A percentile compares a stretch with the other conserved stretches of the same genome.
These are phyloP conservation scores for Pholiota microspora DNA, from an alignment of 768 basidiomycete species.

Conservation along the genomic window DNA sequence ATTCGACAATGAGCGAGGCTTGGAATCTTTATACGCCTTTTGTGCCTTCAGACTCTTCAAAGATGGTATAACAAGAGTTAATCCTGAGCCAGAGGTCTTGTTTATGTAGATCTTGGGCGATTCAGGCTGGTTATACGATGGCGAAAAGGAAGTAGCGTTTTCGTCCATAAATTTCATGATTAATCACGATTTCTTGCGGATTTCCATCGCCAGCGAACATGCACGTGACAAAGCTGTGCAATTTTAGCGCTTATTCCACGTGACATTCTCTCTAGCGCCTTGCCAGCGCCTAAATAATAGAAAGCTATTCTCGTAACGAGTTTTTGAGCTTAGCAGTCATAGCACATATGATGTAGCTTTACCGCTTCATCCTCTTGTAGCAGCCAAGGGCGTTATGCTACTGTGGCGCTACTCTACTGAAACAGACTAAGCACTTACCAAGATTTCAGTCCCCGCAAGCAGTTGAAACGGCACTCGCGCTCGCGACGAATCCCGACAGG, in stretches of 20 bases:
- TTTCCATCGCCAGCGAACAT: slow-evolving; percentile 7
- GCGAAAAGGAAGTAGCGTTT: slow-evolving; percentile 22
- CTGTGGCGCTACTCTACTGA: too few relatives aligned
- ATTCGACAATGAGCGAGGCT: slow-evolving; percentile 25
- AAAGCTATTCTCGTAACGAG: too few relatives aligned
- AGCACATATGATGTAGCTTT: too few relatives aligned
- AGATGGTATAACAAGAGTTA: slow-evolving; percentile 69
- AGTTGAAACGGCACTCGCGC: too few relatives aligned
- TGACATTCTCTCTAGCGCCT: neutral
- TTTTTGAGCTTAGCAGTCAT: too few relatives aligned
- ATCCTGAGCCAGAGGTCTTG: slow-evolving; percentile 42
- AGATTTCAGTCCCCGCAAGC: too few relatives aligned
- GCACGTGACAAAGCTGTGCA: slow-evolving; percentile 3
- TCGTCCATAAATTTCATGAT: slow-evolving; percentile 12
- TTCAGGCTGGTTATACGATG: slow-evolving; percentile 24
- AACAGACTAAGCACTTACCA: too few relatives aligned
- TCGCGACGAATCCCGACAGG: too few relatives aligned
- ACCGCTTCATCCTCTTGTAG: too few relatives aligned
- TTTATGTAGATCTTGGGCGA: slow-evolving; percentile 26
- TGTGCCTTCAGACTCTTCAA: slow-evolving; percentile 61
- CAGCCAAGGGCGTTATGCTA: too few relatives aligned
- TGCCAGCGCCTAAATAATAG: neutral
- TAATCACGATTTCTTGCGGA: slow-evolving; percentile 9
- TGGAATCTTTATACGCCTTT: slow-evolving; percentile 30
- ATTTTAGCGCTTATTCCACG: too few relatives aligned